A percentile compares a stretch with the other conserved stretches of the same genome.
Evolutionary conservation across 805 yeast species (phyloP).

Genomic region (Yarrowia sp.): DNA sequence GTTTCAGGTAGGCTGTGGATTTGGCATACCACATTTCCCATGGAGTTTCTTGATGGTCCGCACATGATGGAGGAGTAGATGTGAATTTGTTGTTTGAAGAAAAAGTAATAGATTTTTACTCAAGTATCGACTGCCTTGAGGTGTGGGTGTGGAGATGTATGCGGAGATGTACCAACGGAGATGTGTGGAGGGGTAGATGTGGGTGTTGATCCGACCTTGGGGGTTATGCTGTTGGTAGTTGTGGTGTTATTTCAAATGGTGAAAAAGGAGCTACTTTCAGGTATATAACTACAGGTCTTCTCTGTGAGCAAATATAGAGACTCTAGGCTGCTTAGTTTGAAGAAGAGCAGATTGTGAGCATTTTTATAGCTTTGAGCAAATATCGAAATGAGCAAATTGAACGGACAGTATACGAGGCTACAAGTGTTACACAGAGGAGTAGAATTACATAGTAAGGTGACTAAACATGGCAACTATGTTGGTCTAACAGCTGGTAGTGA

Average conservation of each 20-base stretch:
- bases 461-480: too few relatives aligned
- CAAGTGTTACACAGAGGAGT: too few relatives aligned
- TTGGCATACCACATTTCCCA: constrained; percentile 1
- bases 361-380: not conserved
- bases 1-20: not conserved
- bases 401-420: too few relatives aligned
- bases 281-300: not conserved
- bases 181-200: not conserved
- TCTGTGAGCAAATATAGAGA: not conserved
- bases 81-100: not conserved
- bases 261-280: not conserved
- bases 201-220: not conserved
- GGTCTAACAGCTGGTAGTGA: too few relatives aligned
- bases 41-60: not conserved
- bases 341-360: not conserved
- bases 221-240: not conserved
- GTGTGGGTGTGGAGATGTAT: not conserved
- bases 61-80: not conserved
- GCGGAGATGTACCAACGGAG: not conserved
- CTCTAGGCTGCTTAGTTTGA: not conserved
- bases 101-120: too few relatives aligned
- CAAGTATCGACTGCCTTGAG: too few relatives aligned
- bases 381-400: not conserved
- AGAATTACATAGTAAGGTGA: too few relatives aligned
- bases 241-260: not conserved